Percentiles rank a stretch among this genome's conserved stretches.
phyloP scores from a whole-genome alignment of 2,329 filamentous ascomycete genomes.

The Phaeosphaeria sp. region DNA sequence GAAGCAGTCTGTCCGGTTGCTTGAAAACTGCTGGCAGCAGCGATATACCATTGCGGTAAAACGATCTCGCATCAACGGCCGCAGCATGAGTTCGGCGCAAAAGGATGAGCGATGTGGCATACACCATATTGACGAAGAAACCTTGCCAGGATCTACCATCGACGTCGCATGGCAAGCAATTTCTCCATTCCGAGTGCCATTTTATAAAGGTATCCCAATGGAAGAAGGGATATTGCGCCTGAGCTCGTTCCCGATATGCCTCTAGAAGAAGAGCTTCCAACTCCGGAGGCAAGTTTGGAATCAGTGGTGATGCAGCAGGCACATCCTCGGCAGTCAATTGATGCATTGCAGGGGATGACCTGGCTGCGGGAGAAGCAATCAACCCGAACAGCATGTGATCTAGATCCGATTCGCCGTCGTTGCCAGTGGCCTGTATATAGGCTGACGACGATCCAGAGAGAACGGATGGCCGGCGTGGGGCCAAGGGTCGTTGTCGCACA shows the following conservation, averaged over 20 bases:
- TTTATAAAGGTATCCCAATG: slow-evolving; percentile 22
- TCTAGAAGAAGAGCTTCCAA: slow-evolving; percentile 14
- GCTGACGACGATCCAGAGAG: slow-evolving; percentile 10
- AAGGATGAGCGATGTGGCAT: slow-evolving; percentile 21
- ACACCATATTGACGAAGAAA: slow-evolving; percentile 25
- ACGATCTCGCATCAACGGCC: slow-evolving; percentile 11
- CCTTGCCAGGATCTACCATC: slow-evolving; percentile 20
- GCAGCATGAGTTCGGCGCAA: slow-evolving; percentile 12
- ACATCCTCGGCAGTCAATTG: not conserved
- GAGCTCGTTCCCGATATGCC: slow-evolving; percentile 27
- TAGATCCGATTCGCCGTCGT: slow-evolving; percentile 9
- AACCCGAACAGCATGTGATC: slow-evolving; percentile 24
- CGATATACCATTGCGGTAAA: slow-evolving; percentile 19
- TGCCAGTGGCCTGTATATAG: slow-evolving; percentile 5
- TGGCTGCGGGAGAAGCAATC: slow-evolving; percentile 16
- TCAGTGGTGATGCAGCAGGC: slow-evolving; percentile 3
- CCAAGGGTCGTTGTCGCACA: not conserved
- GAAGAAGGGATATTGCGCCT: slow-evolving; percentile 26
- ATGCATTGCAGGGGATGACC: not conserved
- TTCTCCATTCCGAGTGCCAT: slow-evolving; percentile 21
- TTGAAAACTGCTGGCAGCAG: slow-evolving; percentile 19
- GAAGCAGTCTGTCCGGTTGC: slow-evolving; percentile 19
- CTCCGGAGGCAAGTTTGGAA: slow-evolving; percentile 13
- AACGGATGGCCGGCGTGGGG: slow-evolving; percentile 5
- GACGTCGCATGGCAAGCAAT: slow-evolving; percentile 8